Evolutionary conservation across 345 rosid species (phyloP).

Genomic region (Murraya koenigii): DNA sequence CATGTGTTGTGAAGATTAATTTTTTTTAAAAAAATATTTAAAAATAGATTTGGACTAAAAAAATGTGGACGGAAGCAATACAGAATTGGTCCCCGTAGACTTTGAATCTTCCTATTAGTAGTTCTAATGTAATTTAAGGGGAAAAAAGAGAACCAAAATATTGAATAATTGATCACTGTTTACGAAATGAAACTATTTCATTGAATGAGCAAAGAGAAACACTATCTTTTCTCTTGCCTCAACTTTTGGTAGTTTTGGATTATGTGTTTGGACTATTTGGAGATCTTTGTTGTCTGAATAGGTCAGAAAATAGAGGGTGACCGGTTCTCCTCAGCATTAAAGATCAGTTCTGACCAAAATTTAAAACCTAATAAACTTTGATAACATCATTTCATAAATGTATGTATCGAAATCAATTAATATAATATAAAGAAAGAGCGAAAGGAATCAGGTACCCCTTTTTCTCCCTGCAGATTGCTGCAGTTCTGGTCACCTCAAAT

Average conservation of each 20-base stretch:
- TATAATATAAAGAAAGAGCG: not conserved
- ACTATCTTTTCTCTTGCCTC: slow-evolving; percentile 12
- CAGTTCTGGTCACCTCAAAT: slow-evolving; percentile 13
- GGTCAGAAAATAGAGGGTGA: slow-evolving; percentile 29
- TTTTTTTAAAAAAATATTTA: no score
- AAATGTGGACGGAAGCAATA: no score
- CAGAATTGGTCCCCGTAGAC: no score
- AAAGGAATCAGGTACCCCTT: slow-evolving; percentile 15
- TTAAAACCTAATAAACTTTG: slow-evolving; percentile 16
- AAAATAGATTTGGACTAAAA: no score
- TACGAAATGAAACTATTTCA: slow-evolving; percentile 24
- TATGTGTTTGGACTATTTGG: slow-evolving; percentile 44
- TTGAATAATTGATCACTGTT: no score
- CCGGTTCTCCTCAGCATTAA: slow-evolving; percentile 22
- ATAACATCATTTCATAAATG: not conserved
- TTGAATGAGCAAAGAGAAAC: slow-evolving; percentile 31
- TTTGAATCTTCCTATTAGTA: no score
- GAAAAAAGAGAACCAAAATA: no score
- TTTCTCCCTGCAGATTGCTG: slow-evolving; percentile 3
- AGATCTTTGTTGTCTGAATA: slow-evolving; percentile 27
- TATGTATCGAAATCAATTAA: not conserved
- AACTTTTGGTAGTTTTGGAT: slow-evolving; percentile 42
- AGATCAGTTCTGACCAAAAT: slow-evolving; percentile 27
- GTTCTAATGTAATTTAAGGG: no score
- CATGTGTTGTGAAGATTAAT: no score